Percentiles rank a stretch among this genome's conserved stretches.
These are phyloP conservation scores for Oryza glaberrima DNA, from an alignment of 176 grass and related monocot species.

Conservation along the genomic window DNA sequence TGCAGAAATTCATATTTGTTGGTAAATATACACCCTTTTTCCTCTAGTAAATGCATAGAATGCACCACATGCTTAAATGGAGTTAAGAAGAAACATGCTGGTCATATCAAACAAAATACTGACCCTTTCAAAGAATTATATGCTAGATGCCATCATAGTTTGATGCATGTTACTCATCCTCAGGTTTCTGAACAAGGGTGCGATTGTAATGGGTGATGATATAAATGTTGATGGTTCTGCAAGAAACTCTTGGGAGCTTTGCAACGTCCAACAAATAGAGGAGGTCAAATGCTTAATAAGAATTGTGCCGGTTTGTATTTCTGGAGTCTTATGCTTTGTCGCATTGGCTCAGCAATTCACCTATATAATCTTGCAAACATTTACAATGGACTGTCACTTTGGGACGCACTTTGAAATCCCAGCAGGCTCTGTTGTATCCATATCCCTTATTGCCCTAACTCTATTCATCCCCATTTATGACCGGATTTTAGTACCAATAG, in stretches of 20 bases:
- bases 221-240: conserved; percentile 52
- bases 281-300: conserved; percentile 81
- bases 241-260: conserved; percentile 63
- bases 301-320: conserved; percentile 71
- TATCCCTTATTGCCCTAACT: conserved; percentile 54
- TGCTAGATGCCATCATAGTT: conserved; percentile 8
- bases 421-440: conserved; percentile 53
- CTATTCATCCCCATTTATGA: conserved; percentile 72
- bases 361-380: conserved; percentile 61
- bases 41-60: background rate
- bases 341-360: conserved; percentile 69
- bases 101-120: background rate
- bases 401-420: conserved; percentile 67
- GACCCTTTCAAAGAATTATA: conserved; percentile 6
- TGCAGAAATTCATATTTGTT: conserved; percentile 11
- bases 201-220: conserved; percentile 59
- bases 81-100: background rate
- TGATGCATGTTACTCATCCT: conserved; percentile 20
- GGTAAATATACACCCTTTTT: conserved; percentile 19
- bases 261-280: conserved; percentile 80
- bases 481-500: conserved; percentile 61
- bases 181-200: conserved; percentile 79
- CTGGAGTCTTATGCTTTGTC: conserved; percentile 66
- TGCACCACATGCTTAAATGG: conserved; percentile 3
- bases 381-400: conserved; percentile 66